phyloP scores from a whole-genome alignment of 306 rosid genomes.

The Lathyrus sativus region DNA sequence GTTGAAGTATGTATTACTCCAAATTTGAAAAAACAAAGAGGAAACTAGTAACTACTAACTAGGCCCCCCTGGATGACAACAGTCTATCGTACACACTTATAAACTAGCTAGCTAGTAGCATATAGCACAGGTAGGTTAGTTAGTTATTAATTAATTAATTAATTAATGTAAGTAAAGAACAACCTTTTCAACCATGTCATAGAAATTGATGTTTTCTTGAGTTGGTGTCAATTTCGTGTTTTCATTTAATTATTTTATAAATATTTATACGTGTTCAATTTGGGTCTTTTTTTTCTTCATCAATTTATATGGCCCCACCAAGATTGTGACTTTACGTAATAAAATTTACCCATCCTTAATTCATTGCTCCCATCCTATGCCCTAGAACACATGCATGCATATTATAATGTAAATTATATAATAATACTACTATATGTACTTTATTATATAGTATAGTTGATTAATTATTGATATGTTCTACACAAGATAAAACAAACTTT shows the following conservation, averaged over 20 bases:
- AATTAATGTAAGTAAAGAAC: slow-evolving; percentile 5
- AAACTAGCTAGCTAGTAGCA: background rate
- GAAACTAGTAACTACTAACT: slow-evolving; percentile 18
- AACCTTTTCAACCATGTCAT: slow-evolving; percentile 34
- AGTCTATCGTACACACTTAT: slow-evolving; percentile 10
- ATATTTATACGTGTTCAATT: slow-evolving; percentile 28
- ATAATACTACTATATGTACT: too few species aligned
- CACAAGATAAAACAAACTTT: background rate
- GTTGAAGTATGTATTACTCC: slow-evolving; percentile 19
- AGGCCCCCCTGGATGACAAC: slow-evolving; percentile 20
- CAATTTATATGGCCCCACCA: slow-evolving; percentile 45
- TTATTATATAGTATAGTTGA: too few species aligned
- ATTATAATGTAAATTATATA: background rate
- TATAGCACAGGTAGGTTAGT: slow-evolving; percentile 17
- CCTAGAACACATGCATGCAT: slow-evolving; percentile 38
- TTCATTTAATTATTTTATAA: background rate
- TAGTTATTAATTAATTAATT: background rate
- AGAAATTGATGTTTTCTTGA: background rate
- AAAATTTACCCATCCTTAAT: slow-evolving; percentile 56
- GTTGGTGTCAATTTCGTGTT: background rate
- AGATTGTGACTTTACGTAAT: slow-evolving; percentile 63
- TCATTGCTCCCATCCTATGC: slow-evolving; percentile 47
- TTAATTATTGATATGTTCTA: too few species aligned
- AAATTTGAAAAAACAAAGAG: slow-evolving; percentile 24
- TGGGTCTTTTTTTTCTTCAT: slow-evolving; percentile 34